phyloP scores from a whole-genome alignment of 1,284 basidiomycete species.

The Malassezia sympodialis region DNA sequence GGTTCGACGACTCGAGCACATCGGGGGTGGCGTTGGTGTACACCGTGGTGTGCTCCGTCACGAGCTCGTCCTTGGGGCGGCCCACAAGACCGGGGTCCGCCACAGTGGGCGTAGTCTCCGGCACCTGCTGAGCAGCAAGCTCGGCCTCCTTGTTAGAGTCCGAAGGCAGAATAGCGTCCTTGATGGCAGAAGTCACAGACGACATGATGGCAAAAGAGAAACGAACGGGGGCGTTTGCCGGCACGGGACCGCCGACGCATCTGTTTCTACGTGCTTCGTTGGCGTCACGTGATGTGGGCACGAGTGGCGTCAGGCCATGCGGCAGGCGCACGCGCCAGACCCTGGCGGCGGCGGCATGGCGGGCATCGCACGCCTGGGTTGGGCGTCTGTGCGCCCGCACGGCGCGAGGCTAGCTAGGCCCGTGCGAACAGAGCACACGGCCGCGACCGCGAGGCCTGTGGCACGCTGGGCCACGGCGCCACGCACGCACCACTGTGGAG shows the following conservation, averaged over 20 bases:
- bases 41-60: slow-evolving; percentile 10
- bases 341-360: background rate
- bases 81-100: background rate
- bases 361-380: background rate
- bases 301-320: background rate
- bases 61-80: background rate
- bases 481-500: slow-evolving; percentile 60
- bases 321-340: background rate
- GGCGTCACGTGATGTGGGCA: background rate
- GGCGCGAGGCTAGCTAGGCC: background rate
- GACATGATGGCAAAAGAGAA: background rate
- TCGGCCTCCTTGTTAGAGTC: background rate
- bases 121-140: background rate
- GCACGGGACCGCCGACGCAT: background rate
- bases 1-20: slow-evolving; percentile 15
- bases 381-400: background rate
- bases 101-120: background rate
- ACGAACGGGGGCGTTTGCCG: background rate
- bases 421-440: background rate
- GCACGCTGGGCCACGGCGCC: slow-evolving; percentile 53
- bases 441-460: background rate
- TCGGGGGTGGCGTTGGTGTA: slow-evolving; percentile 12
- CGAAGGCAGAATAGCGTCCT: background rate
- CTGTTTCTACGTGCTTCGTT: background rate
- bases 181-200: background rate